These are phyloP conservation scores for Volvox reticuliferus DNA, from an alignment of 139 green algal genomes.

Conservation along the genomic window DNA sequence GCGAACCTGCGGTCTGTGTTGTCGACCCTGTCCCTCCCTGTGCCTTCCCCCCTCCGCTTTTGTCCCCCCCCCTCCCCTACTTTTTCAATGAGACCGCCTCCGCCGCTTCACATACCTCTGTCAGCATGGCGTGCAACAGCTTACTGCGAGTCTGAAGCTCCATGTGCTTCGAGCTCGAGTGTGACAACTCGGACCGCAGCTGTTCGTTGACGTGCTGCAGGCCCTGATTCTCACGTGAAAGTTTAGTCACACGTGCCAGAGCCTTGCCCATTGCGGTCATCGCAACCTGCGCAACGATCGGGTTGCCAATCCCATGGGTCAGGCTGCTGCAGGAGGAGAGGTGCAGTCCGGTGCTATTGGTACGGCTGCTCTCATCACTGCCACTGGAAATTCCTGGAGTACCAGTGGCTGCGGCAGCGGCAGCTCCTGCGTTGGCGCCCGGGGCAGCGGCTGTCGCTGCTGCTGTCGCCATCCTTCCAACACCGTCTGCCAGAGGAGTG, in stretches of 20 bases:
- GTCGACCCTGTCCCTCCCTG: too few species aligned
- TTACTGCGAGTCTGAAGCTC: conserved; percentile 15
- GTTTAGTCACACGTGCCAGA: conserved; percentile 10
- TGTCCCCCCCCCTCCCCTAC: too few species aligned
- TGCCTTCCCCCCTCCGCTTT: too few species aligned
- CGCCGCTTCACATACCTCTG: background rate
- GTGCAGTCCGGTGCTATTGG: background rate
- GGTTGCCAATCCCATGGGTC: background rate
- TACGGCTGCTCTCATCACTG: background rate
- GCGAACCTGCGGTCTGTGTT: too few species aligned
- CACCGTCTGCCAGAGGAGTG: too few species aligned
- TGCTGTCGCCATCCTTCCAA: background rate
- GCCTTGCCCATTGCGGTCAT: conserved; percentile 8
- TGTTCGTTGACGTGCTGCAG: conserved; percentile 35
- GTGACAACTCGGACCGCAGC: conserved; percentile 1
- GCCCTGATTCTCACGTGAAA: conserved; percentile 29
- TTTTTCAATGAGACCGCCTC: too few species aligned
- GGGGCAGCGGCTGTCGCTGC: too few species aligned
- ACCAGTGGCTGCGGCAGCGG: too few species aligned
- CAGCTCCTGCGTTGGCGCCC: too few species aligned
- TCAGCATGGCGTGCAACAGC: conserved; percentile 7
- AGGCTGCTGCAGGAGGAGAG: background rate
- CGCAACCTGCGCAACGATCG: background rate
- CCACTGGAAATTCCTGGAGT: background rate
- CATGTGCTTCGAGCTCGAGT: background rate